phyloP scores from a whole-genome alignment of 2,329 filamentous ascomycete genomes.

The Davidsoniella eucalypti region DNA sequence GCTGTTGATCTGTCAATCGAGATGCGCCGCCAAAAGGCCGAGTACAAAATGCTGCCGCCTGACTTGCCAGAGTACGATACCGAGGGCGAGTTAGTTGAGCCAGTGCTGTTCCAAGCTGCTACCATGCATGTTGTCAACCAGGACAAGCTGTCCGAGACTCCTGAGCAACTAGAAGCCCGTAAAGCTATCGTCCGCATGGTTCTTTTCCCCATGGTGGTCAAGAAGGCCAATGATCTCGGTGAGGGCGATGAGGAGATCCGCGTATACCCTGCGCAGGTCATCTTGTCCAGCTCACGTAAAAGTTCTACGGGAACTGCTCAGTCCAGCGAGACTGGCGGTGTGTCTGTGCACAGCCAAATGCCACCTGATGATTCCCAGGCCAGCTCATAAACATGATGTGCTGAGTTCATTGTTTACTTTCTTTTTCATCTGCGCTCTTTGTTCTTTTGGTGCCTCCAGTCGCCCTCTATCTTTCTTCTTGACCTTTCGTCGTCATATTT shows the following conservation, averaged over 20 bases:
- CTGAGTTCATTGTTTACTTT: neutral
- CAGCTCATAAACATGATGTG: conserved; percentile 17
- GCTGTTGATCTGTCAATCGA: conserved; percentile 85
- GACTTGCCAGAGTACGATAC: conserved; percentile 88
- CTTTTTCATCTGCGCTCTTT: neutral
- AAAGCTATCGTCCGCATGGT: conserved; percentile 75
- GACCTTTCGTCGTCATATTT: neutral
- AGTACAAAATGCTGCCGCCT: conserved; percentile 97
- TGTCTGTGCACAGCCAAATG: conserved; percentile 17
- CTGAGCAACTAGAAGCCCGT: conserved; percentile 64
- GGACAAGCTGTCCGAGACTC: conserved; percentile 34
- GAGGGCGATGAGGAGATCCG: conserved; percentile 88
- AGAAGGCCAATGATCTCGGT: conserved; percentile 80
- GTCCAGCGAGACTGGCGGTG: conserved; percentile 36
- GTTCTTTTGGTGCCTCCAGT: conserved; percentile 7
- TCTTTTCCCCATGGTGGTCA: conserved; percentile 89
- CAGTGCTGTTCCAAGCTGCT: conserved; percentile 75
- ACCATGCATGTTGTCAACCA: conserved; percentile 79
- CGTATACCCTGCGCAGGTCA: conserved; percentile 85
- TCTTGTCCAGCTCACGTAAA: conserved; percentile 44
- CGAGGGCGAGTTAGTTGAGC: conserved; percentile 74
- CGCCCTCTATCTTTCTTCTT: conserved; percentile 2
- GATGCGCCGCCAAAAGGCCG: conserved; percentile 91
- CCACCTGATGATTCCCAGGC: conserved; percentile 21
- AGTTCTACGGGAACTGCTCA: conserved; percentile 26